Evolutionary conservation across 202 grass and related monocot genomes (phyloP), one percentile per base, ranked within the genome.

Genomic region (Carex sylvatica): DNA sequence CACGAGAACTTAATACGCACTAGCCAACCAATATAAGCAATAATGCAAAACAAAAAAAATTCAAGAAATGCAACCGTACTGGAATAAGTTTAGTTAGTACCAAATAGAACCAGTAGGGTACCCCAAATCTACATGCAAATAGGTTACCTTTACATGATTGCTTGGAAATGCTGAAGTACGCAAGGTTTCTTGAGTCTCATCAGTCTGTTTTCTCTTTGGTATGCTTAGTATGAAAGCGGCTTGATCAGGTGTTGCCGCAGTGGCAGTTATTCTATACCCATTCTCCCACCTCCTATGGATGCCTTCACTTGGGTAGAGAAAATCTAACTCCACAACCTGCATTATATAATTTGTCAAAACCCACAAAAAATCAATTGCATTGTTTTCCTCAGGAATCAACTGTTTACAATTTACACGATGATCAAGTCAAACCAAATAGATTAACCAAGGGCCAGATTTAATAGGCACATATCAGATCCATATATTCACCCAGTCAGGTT

Each of bases 161-260:
- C 92, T 94, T 79, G 95, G 95, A 85, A 97, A 97, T 74, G 92
- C 88, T 80, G 92, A 97, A 76, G 95, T 97, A 80, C 95, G 88
- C 83, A 94, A 92, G 59, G 95, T 97, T 88, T 97, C 95, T 82
- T 97, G 95, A 72, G 95, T 97, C 85, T 94, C 95, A 16, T 97
- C 94, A 82, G 81, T 80, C 64, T 91, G 77, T 74, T 94, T 97
- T 88, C 88, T 91, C 87, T 88, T 94, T 44, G 92, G 92, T 80
- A 92, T 92, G 85, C 94, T 97, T 67, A 97, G 86, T 87, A 97
- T 92, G 83, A 97, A 94, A 79, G 94, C 94, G 79, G 92, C 94
- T 84, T 94, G 94, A 89, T 97, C 94, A 82, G 81, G 78, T 81
- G 94, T 97, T 62, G 92, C 94, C 62, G 94, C 94, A 70, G 89